Base-by-base conservation (phyloP, 306 rosid species). In the Comarum palustre region DNA sequence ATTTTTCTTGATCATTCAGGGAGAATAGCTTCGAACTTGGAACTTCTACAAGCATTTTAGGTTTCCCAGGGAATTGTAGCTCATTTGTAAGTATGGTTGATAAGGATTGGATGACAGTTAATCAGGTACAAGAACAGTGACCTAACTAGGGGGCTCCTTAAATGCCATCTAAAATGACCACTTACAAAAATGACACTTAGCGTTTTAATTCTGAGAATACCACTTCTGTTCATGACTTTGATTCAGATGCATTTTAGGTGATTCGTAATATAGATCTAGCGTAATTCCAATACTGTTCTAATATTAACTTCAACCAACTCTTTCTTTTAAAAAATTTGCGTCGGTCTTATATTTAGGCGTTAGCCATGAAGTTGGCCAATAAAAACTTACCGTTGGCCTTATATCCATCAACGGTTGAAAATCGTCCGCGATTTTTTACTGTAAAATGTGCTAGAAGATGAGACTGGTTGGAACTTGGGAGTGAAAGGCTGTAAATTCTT, bases 381-480 rank as follows among this genome's bases (percentile, higher is more conserved):
- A 27, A 27, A 29, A 14, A 14, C 38, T 29, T 29, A 59, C 2
- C 1, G 6, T 14, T 14, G 19, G 12, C 19, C 11, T 7, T 1
- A 5, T 9, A 14, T 29, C 9, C 0, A 15, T 15, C 41, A 60
- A 60, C 20, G 39, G 63, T 24, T 1, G 36, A 58, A 3, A 58
- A 4, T 58, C 19, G 8, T 1, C 1, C 38, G 32, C 19, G 14
- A 4, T 16, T 29, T 29, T 15, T 4, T 2, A 60, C 19, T 4
- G 66, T 60, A 15, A n/a, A n/a, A 27, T n/a, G 6, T 19, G 20
- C 10, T 11, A 46, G 31, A 59, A 24, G 7, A 32, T 13, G 25
- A 59, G 74, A 34, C 22, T 69, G 71, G 68, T 32, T 17, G 36
- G 19, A 58, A 20, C 12, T 36, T 43, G 66, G 68, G 43, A 39